Base-by-base conservation (phyloP, 1,139 yeast species). In the Yamadazyma taylorii region DNA sequence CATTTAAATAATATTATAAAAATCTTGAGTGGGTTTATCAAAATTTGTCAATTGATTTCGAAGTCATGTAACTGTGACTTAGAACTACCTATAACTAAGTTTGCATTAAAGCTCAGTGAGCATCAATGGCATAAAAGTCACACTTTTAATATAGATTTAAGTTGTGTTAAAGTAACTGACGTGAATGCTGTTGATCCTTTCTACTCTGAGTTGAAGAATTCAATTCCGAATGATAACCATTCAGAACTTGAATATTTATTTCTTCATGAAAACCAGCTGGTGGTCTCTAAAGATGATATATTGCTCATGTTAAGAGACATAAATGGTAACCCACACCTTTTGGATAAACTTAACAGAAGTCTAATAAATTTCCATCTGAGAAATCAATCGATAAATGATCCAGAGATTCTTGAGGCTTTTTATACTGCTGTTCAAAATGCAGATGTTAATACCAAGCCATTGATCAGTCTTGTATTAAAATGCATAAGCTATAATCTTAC, bases 11-110 rank as follows among this genome's bases (percentile, higher is more conserved):
- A 44, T 43, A 46, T 45, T 14, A 38, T 29, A 36, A 51, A 63
- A 38, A 48, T 64, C 37, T 23, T 61, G 3, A 47, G 41, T 15
- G 69, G 69, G 1, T 57, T 51, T 34, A 34, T 53, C 4, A 55
- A 56, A 33, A 31, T 63, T 3, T 43, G 52, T 23, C 42, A 39
- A 17, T 38, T 40, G 17, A 16, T 41, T 19, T 11, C 24, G 13
- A 40, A 41, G 3, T 15, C 30, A 7, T 16, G 21, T 14, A 16
- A 27, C 16, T 7, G 3, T 3, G 23, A 12, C 4, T 6, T 17
- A 6, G 26, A 28, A 5, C 17, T 8, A 10, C 22, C 30, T 9
- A 11, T 26, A 8, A 13, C 33, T 5, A 33, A 32, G 19, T 22
- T 39, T 5, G 16, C 28, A 11, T 19, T 42, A 13, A 39, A 42